Conservation (phyloP, 257 asterid genomes). For the Verbascum thapsus region DNA sequence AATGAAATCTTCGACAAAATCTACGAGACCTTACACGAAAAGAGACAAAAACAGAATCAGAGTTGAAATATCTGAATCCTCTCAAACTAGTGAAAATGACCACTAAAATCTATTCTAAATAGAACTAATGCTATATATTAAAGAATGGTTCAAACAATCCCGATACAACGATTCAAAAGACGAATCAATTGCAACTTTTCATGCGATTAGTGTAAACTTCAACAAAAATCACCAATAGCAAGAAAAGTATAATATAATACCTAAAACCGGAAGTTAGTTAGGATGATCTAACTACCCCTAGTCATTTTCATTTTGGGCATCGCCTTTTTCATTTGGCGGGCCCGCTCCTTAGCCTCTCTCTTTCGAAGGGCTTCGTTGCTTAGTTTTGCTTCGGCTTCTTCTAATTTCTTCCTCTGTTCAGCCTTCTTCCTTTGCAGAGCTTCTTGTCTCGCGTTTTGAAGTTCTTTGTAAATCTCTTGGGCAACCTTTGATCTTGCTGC, state of each 20-base stretch:
- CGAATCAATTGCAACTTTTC: too few species aligned
- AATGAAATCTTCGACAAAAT: too few species aligned
- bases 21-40: not conserved
- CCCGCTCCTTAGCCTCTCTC: constrained; percentile 88
- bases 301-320: constrained; percentile 95
- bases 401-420: constrained; percentile 80
- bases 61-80: constrained; percentile 11
- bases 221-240: too few species aligned
- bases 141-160: not conserved
- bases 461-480: constrained; percentile 81
- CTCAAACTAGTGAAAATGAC: constrained; percentile 16
- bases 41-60: not conserved
- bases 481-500: constrained; percentile 76
- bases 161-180: too few species aligned
- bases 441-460: constrained; percentile 83
- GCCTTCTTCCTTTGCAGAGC: constrained; percentile 80
- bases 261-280: constrained; percentile 8
- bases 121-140: constrained; percentile 31
- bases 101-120: constrained; percentile 6
- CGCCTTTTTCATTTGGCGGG: constrained; percentile 86
- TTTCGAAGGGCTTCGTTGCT: constrained; percentile 89
- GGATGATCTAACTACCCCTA: constrained; percentile 57
- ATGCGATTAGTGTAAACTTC: too few species aligned
- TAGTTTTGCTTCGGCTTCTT: constrained; percentile 89
- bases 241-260: not conserved